Conservation (phyloP, 768 basidiomycete species). For the Suillus clintonianus region DNA sequence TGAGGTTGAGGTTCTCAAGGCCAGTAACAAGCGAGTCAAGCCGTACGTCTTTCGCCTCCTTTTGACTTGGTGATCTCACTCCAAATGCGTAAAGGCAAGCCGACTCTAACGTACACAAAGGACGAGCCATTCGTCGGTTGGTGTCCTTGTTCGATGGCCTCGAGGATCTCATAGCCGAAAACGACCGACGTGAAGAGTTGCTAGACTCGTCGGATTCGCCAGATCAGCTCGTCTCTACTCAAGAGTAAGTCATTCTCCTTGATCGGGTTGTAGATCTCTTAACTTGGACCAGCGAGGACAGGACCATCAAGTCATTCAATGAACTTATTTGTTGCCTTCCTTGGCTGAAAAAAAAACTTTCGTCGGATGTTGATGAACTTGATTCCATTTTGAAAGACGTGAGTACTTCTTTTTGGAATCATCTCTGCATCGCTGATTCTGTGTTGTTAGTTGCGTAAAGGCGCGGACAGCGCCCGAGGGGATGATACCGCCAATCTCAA, state of each 20-base stretch:
- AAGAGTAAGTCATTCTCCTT: background rate
- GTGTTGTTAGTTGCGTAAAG: background rate
- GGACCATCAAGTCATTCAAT: constrained; percentile 1
- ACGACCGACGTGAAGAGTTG: background rate
- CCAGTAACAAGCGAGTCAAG: too few species aligned
- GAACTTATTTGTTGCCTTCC: constrained; percentile 6
- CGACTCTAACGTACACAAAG: background rate
- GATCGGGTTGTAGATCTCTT: too few species aligned
- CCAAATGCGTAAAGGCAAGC: background rate
- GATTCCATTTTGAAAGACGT: too few species aligned
- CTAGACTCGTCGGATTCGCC: background rate
- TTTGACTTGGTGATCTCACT: too few species aligned
- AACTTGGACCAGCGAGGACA: background rate
- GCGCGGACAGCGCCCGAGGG: constrained; percentile 11
- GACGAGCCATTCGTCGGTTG: constrained; percentile 2
- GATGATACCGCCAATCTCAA: constrained; percentile 10
- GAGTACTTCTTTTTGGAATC: background rate
- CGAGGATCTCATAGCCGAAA: constrained; percentile 14
- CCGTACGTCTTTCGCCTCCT: too few species aligned
- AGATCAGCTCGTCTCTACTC: constrained; percentile 2
- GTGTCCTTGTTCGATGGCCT: constrained; percentile 5
- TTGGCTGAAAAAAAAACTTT: background rate
- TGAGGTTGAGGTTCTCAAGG: too few species aligned
- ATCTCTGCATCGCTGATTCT: background rate
- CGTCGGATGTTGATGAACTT: background rate